These are phyloP conservation scores for Solanum chmielewskii DNA, from an alignment of 257 asterid genomes.

Conservation along the genomic window DNA sequence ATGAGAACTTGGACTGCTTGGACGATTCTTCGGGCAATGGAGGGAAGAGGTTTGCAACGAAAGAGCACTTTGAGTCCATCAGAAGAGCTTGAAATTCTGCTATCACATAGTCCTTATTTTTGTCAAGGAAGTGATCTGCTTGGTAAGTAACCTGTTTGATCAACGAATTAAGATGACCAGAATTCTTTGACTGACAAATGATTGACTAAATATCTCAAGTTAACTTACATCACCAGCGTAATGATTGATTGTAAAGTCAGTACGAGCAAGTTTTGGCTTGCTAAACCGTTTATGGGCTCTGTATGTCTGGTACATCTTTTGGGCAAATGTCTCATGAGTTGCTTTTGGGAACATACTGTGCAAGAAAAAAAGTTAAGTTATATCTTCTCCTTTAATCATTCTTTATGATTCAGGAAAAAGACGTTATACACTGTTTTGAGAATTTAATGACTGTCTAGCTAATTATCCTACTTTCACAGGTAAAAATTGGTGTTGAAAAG, in stretches of 20 bases:
- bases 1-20: conserved; percentile 89
- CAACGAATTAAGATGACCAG: conserved; percentile 7
- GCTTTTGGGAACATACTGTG: conserved; percentile 98
- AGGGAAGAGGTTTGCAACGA: conserved; percentile 74
- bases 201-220: background rate
- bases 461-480: background rate
- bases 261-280: conserved; percentile 87
- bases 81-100: conserved; percentile 94
- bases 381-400: background rate
- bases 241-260: conserved; percentile 82
- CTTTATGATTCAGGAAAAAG: background rate
- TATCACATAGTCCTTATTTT: conserved; percentile 86
- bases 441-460: background rate
- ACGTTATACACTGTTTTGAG: background rate
- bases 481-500: background rate
- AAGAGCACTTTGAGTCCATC: conserved; percentile 59
- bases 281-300: conserved; percentile 81
- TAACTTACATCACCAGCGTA: conserved; percentile 91
- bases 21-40: conserved; percentile 64
- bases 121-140: conserved; percentile 90
- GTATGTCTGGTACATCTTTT: conserved; percentile 94
- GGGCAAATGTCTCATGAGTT: conserved; percentile 92
- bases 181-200: conserved; percentile 3
- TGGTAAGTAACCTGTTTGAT: conserved; percentile 71
- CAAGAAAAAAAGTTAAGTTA: conserved; percentile 16